phyloP scores from a whole-genome alignment of 352 stramenopile genomes.

The Globisporangium nagaii region DNA sequence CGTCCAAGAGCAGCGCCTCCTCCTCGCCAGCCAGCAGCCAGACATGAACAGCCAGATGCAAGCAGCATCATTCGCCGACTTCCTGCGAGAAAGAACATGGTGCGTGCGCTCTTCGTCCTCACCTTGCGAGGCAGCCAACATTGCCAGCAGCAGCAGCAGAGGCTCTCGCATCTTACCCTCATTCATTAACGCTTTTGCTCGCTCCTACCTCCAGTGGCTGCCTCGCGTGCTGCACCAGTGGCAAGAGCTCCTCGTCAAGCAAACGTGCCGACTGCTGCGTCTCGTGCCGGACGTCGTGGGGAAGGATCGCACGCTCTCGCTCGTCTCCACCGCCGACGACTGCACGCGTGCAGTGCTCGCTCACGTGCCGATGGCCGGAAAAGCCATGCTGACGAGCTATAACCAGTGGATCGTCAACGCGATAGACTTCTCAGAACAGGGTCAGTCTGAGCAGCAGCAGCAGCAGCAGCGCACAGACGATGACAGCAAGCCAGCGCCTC shows the following conservation, averaged over 20 bases:
- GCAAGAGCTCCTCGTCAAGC: slow-evolving; percentile 2
- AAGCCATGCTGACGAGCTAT: slow-evolving; percentile 11
- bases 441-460: too few species aligned
- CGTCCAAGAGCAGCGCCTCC: too few species aligned
- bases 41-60: too few species aligned
- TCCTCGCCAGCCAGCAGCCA: too few species aligned
- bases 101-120: too few species aligned
- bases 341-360: neutral
- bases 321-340: neutral
- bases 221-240: slow-evolving; percentile 4
- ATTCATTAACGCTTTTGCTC: neutral
- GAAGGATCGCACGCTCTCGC: neutral
- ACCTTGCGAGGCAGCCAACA: too few species aligned
- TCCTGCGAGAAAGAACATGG: too few species aligned
- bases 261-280: neutral
- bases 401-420: slow-evolving; percentile 4
- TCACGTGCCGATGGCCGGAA: slow-evolving; percentile 4
- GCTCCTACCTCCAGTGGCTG: slow-evolving; percentile 2
- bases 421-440: neutral
- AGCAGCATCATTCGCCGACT: too few species aligned
- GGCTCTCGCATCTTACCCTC: too few species aligned
- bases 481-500: neutral
- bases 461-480: neutral
- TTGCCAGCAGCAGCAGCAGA: too few species aligned
- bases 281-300: neutral